Percentiles rank a stretch among this genome's conserved stretches.
Conservation (phyloP, 768 basidiomycete species). For the Macrolepiota fuliginosa region DNA sequence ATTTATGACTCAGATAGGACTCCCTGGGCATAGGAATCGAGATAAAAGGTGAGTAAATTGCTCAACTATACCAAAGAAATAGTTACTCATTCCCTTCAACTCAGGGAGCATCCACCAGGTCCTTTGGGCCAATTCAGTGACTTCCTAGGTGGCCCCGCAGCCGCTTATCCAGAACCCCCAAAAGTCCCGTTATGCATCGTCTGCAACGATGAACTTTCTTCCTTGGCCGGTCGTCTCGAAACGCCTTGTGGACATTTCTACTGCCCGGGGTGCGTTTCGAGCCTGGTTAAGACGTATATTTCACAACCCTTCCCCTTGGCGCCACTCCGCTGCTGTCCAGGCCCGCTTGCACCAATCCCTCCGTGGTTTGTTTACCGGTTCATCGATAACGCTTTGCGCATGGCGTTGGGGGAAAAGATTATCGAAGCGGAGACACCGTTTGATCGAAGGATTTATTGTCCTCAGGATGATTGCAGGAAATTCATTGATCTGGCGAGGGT, state of each 20-base stretch:
- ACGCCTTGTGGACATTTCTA: constrained; percentile 16
- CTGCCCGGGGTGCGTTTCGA: constrained; percentile 10
- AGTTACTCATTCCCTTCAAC: neutral
- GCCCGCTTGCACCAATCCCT: constrained; percentile 7
- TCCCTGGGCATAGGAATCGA: neutral
- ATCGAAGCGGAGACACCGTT: constrained; percentile 13
- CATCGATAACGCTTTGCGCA: constrained; percentile 1
- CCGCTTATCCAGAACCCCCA: neutral
- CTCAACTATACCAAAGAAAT: neutral
- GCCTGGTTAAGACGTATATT: constrained; percentile 10
- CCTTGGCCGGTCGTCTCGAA: neutral
- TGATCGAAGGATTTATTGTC: constrained; percentile 15
- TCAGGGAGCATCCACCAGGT: neutral
- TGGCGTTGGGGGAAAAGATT: constrained; percentile 1
- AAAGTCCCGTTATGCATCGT: neutral
- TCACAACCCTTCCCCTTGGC: neutral
- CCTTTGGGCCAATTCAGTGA: constrained; percentile 1
- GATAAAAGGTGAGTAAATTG: neutral
- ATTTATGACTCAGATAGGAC: neutral
- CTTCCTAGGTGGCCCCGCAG: neutral
- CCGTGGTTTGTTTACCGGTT: neutral
- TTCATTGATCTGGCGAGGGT: constrained; percentile 12
- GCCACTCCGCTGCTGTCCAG: constrained; percentile 12
- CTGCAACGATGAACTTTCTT: neutral
- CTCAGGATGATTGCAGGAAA: constrained; percentile 9